These are phyloP conservation scores for Auricularia sp. DNA, from an alignment of 768 basidiomycete species.

Conservation along the genomic window DNA sequence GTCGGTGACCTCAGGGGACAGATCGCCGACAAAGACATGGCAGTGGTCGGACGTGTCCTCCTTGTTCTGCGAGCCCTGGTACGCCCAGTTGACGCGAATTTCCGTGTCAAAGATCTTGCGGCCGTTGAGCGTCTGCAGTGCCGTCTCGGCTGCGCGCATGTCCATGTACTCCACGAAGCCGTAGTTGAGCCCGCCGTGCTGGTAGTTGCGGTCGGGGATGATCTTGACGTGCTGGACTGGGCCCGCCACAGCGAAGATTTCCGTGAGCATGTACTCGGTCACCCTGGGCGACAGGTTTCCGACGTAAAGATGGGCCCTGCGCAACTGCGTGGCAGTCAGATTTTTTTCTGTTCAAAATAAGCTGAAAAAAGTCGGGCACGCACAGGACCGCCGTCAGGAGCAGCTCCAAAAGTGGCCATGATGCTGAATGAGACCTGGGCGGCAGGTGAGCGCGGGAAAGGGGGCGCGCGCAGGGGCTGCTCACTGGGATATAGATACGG, in stretches of 20 bases:
- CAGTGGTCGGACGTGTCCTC: slow-evolving; percentile 97
- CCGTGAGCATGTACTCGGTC: slow-evolving; percentile 98
- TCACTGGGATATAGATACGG: slow-evolving; percentile 32
- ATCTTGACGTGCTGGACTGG: slow-evolving; percentile 99
- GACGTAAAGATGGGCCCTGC: slow-evolving; percentile 90
- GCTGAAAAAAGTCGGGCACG: slow-evolving; percentile 8
- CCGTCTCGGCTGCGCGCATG: slow-evolving; percentile 97
- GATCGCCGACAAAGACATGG: slow-evolving; percentile 99
- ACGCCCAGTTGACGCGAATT: slow-evolving; percentile 99
- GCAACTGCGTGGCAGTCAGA: slow-evolving; percentile 2
- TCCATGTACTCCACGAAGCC: slow-evolving; percentile 99
- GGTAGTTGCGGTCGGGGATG: slow-evolving; percentile 98
- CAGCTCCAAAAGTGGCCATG: slow-evolving; percentile 4
- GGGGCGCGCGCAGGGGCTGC: slow-evolving; percentile 25
- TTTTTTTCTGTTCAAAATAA: too few relatives aligned
- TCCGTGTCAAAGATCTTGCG: slow-evolving; percentile 99
- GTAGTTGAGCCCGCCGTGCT: slow-evolving; percentile 98
- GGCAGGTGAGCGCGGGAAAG: background rate
- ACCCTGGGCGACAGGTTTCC: slow-evolving; percentile 96
- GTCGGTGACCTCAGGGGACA: slow-evolving; percentile 97
- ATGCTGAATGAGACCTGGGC: background rate
- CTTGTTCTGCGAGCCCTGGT: slow-evolving; percentile 96
- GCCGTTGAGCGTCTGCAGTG: slow-evolving; percentile 95
- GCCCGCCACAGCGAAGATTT: slow-evolving; percentile 94
- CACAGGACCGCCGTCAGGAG: slow-evolving; percentile 14